phyloP scores from a whole-genome alignment of 345 rosid genomes.

The Hypericum androsaemum region DNA sequence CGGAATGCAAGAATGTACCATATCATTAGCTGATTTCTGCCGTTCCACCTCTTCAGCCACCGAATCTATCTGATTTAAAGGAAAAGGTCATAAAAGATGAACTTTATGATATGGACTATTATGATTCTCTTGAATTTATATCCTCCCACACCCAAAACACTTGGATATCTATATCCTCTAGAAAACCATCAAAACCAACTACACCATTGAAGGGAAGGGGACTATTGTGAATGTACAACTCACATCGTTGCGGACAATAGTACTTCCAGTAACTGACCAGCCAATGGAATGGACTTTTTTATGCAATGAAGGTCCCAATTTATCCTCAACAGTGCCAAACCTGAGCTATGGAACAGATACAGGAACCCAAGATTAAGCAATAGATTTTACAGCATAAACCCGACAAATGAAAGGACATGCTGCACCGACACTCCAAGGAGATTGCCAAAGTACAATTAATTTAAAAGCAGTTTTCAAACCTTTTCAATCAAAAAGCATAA shows the following conservation, averaged over 20 bases:
- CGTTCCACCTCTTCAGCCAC: constrained; percentile 95
- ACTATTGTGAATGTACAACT: constrained; percentile 30
- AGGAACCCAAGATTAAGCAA: constrained; percentile 2
- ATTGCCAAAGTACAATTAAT: too few species aligned
- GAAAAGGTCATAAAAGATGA: constrained; percentile 15
- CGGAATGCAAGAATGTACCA: constrained; percentile 38
- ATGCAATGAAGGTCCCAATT: constrained; percentile 58
- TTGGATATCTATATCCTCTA: constrained; percentile 1
- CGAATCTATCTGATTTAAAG: constrained; percentile 56
- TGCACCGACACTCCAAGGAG: background rate
- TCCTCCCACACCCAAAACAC: constrained; percentile 4
- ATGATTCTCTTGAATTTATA: background rate
- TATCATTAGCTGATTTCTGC: constrained; percentile 54
- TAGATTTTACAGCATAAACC: background rate
- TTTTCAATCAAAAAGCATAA: too few species aligned
- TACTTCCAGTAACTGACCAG: constrained; percentile 59
- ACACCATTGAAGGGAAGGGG: background rate
- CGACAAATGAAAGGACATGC: background rate
- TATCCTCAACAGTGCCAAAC: constrained; percentile 92
- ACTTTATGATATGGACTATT: constrained; percentile 7
- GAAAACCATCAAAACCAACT: background rate
- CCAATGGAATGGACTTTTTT: constrained; percentile 69
- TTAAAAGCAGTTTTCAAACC: too few species aligned
- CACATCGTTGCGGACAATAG: constrained; percentile 72
- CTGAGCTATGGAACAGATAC: constrained; percentile 96